Conservation (phyloP, 2,329 filamentous ascomycete species). For the Beauveria brongniartii region DNA sequence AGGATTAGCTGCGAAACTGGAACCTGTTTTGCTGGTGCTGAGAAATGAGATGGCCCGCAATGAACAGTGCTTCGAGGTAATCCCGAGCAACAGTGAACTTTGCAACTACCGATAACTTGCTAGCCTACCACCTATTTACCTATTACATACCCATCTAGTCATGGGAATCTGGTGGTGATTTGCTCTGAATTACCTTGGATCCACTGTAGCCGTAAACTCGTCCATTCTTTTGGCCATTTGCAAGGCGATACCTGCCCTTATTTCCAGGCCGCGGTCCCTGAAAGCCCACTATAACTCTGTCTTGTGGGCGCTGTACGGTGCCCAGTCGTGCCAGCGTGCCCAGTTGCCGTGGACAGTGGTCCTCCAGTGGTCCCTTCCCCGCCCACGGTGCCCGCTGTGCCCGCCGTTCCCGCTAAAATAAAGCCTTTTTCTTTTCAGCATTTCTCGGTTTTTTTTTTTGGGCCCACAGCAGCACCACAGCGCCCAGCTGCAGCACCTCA, state of each 20-base stretch:
- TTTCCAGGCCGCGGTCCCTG: too few relatives aligned
- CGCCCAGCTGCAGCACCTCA: too few relatives aligned
- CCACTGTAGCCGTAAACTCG: too few relatives aligned
- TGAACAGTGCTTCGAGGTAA: not conserved
- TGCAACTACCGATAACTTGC: too few relatives aligned
- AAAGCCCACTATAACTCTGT: not conserved
- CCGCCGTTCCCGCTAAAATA: conserved; percentile 4
- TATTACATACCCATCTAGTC: too few relatives aligned
- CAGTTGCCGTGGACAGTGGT: not conserved
- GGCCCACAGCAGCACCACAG: not conserved
- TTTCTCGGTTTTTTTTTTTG: not conserved
- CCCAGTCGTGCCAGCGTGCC: not conserved
- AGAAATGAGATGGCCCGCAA: conserved; percentile 1
- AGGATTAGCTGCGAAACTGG: not conserved
- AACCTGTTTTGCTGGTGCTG: not conserved
- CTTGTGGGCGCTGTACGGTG: not conserved
- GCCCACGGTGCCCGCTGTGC: not conserved
- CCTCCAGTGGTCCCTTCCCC: not conserved
- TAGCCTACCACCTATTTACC: too few relatives aligned
- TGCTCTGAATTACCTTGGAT: too few relatives aligned
- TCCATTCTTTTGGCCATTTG: too few relatives aligned
- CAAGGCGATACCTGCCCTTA: not conserved
- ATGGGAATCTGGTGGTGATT: too few relatives aligned
- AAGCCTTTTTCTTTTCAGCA: not conserved
- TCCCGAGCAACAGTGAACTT: too few relatives aligned